These are phyloP conservation scores for Wickerhamiella kazuoi DNA, from an alignment of 805 yeast genomes.

Conservation along the genomic window DNA sequence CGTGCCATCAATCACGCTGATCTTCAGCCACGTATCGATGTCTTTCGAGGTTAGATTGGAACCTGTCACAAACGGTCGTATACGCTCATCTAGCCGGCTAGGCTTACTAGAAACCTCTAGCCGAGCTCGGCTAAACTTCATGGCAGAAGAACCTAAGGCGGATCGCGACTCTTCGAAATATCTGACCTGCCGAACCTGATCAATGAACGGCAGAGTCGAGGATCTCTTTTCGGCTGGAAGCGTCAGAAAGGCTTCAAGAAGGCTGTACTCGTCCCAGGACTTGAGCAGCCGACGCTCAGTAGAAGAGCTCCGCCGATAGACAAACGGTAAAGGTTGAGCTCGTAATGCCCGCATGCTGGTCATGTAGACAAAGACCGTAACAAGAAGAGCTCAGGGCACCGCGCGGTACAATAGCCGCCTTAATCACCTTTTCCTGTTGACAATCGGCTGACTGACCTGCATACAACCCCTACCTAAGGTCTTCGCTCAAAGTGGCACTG, in stretches of 20 bases:
- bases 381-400: no score
- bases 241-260: background rate
- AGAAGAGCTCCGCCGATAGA: background rate
- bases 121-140: background rate
- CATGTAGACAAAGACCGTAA: no score
- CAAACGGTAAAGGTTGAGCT: no score
- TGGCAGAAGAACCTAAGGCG: no score
- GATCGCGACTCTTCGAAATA: background rate
- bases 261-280: background rate
- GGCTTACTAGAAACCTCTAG: background rate
- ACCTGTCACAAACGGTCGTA: background rate
- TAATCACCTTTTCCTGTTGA: no score
- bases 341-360: no score
- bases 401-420: no score
- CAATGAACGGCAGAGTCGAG: background rate
- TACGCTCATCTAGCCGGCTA: background rate
- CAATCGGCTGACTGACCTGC: no score
- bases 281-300: background rate
- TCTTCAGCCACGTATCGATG: constrained; percentile 1
- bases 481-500: no score
- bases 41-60: background rate
- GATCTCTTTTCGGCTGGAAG: background rate
- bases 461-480: no score
- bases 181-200: background rate
- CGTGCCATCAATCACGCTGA: background rate